Evolutionary conservation across 2,329 filamentous ascomycete species (phyloP).

Genomic region (Sclerotinia nivalis): DNA sequence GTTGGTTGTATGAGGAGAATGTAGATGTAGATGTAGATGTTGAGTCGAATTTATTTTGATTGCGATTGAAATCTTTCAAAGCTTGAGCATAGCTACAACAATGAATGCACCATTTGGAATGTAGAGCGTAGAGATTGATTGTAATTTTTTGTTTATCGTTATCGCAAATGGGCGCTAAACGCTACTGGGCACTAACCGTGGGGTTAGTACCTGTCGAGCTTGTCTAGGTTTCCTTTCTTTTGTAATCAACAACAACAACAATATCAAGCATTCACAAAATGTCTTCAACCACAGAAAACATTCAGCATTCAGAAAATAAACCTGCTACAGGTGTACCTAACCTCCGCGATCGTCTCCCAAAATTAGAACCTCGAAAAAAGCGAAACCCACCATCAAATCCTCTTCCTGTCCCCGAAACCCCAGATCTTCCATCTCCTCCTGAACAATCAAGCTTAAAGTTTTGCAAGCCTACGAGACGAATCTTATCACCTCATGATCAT

Average conservation of each 20-base stretch:
- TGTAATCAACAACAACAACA: constrained; percentile 15
- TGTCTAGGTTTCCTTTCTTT: not conserved
- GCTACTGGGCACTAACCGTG: constrained; percentile 7
- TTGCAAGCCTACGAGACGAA: constrained; percentile 70
- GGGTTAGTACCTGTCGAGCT: not conserved
- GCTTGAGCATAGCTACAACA: not conserved
- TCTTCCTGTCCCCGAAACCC: constrained; percentile 72
- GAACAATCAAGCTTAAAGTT: constrained; percentile 62
- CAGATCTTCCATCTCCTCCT: constrained; percentile 68
- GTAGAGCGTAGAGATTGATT: not conserved
- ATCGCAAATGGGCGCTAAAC: constrained; percentile 20
- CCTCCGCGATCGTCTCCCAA: constrained; percentile 62
- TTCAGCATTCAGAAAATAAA: constrained; percentile 12
- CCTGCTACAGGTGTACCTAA: constrained; percentile 45
- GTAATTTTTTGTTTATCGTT: constrained; percentile 23
- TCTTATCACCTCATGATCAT: constrained; percentile 79
- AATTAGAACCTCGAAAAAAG: constrained; percentile 64
- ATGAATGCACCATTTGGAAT: not conserved
- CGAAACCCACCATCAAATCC: constrained; percentile 54
- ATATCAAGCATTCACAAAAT: constrained; percentile 30
- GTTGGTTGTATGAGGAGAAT: no score
- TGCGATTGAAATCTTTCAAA: constrained; percentile 12
- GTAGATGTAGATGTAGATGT: not conserved
- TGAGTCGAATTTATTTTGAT: not conserved
- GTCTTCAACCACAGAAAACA: constrained; percentile 34